These are phyloP conservation scores for Malassezia slooffiae DNA, from an alignment of 1,284 basidiomycete genomes.

Conservation along the genomic window DNA sequence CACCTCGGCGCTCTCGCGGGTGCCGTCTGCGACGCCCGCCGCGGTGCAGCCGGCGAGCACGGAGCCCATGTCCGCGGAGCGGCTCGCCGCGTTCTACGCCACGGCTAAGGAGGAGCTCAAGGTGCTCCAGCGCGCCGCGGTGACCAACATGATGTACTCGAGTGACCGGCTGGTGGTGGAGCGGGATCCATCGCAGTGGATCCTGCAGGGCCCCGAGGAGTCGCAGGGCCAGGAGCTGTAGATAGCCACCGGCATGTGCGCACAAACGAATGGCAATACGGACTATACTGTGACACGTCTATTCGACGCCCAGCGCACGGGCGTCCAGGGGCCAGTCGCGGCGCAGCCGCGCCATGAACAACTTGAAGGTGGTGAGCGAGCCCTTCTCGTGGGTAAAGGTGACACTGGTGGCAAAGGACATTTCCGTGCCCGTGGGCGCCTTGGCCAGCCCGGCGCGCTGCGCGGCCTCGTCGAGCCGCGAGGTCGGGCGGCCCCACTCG, in stretches of 20 bases:
- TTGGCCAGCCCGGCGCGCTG: no score
- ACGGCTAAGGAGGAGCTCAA: slow-evolving; percentile 35
- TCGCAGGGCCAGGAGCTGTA: not conserved
- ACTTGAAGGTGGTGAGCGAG: slow-evolving; percentile 66
- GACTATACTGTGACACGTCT: not conserved
- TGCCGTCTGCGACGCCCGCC: slow-evolving; percentile 2
- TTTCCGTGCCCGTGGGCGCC: not conserved
- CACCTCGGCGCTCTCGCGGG: slow-evolving; percentile 3
- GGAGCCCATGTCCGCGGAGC: slow-evolving; percentile 7
- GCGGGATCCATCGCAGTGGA: slow-evolving; percentile 4
- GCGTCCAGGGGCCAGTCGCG: slow-evolving; percentile 56
- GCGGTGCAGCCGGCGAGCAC: not conserved
- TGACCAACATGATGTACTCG: slow-evolving; percentile 42
- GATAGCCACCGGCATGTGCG: no score
- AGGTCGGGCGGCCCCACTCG: slow-evolving; percentile 1
- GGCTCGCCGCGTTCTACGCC: slow-evolving; percentile 31
- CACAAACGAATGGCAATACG: not conserved
- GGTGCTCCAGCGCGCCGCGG: slow-evolving; percentile 37
- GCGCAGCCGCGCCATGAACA: slow-evolving; percentile 60
- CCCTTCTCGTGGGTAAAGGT: slow-evolving; percentile 78
- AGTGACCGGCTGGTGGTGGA: slow-evolving; percentile 41
- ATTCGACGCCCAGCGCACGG: not conserved
- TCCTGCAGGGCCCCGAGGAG: slow-evolving; percentile 7
- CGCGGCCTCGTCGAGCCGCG: not conserved
- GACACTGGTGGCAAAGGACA: slow-evolving; percentile 52